These are phyloP conservation scores for Ramaria sp. DNA, from an alignment of 768 basidiomycete genomes.

Conservation along the genomic window DNA sequence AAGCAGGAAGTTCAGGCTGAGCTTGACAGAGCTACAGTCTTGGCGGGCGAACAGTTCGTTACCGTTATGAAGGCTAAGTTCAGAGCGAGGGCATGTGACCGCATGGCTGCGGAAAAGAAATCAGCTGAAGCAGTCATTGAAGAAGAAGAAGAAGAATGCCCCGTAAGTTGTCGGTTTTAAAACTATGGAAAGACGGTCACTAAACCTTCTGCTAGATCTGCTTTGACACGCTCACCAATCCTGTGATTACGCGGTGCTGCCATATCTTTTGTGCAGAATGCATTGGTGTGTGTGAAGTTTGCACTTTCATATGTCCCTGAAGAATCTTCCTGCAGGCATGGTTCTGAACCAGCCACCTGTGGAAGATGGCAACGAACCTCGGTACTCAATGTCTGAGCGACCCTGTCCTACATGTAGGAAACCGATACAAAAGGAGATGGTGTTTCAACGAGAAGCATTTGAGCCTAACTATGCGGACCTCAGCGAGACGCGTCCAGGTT, in stretches of 20 bases:
- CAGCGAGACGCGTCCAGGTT: constrained; percentile 23
- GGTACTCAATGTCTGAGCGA: not conserved
- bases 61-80: constrained; percentile 35
- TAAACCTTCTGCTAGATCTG: not conserved
- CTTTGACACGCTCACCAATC: constrained; percentile 41
- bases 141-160: constrained; percentile 45
- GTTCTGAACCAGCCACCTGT: constrained; percentile 30
- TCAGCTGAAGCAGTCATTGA: constrained; percentile 37
- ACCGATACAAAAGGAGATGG: constrained; percentile 30
- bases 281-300: constrained; percentile 27
- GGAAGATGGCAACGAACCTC: constrained; percentile 25
- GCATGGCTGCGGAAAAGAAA: constrained; percentile 46
- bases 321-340: constrained; percentile 22
- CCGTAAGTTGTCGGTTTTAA: constrained; percentile 38
- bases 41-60: constrained; percentile 40
- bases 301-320: not conserved
- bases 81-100: constrained; percentile 28
- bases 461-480: constrained; percentile 38
- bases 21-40: constrained; percentile 22
- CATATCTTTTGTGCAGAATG: constrained; percentile 59
- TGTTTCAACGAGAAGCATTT: constrained; percentile 51
- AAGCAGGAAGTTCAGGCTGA: constrained; percentile 27
- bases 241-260: constrained; percentile 45
- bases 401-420: constrained; percentile 53
- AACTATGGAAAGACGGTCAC: not conserved